Conservation (phyloP, 495 filamentous ascomycete species). For the Pseudoneurospora amorphoporcata region DNA sequence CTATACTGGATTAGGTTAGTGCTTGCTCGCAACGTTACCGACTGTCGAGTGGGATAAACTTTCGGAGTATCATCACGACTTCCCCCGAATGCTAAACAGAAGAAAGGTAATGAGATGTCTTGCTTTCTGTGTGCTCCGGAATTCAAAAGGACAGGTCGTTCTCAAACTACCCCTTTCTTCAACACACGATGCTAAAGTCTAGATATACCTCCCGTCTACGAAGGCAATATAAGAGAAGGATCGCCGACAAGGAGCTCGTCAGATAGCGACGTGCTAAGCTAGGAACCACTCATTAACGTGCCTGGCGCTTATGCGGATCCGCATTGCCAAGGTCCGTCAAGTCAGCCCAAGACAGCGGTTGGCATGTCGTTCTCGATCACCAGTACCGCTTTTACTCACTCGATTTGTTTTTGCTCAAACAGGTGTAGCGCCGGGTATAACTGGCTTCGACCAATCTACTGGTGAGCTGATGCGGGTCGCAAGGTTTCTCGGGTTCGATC, state of each 20-base stretch:
- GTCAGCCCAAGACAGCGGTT: neutral
- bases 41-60: neutral
- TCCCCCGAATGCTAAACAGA: neutral
- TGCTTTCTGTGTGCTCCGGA: neutral
- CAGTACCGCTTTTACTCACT: no score
- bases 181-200: no score
- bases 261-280: neutral
- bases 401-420: no score
- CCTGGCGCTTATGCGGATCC: neutral
- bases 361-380: neutral
- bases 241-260: neutral
- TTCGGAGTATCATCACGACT: neutral
- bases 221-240: neutral
- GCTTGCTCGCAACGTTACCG: neutral
- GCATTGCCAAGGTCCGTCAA: neutral
- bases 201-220: neutral
- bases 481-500: no score
- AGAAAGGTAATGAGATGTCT: neutral
- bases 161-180: neutral
- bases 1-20: neutral
- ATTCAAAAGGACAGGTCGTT: neutral
- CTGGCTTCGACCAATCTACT: no score
- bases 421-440: no score
- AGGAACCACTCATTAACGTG: neutral
- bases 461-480: no score